phyloP scores from a whole-genome alignment of 2,329 filamentous ascomycete genomes.

The Cordyceps militaris region DNA sequence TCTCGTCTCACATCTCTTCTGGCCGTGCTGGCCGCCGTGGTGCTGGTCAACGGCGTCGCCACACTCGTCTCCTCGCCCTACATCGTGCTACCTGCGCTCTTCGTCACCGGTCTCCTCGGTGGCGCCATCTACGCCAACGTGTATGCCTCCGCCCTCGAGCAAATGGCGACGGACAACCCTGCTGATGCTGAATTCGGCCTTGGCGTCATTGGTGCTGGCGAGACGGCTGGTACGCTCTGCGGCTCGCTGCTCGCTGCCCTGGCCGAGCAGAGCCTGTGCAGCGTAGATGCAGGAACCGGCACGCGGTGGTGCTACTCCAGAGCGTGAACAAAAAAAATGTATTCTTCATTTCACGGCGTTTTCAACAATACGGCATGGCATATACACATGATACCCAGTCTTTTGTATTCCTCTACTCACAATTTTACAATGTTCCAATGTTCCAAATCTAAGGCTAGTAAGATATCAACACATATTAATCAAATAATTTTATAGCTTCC shows the following conservation, averaged over 20 bases:
- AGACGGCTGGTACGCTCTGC: constrained; percentile 22
- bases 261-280: constrained; percentile 21
- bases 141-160: constrained; percentile 18
- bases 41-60: constrained; percentile 19
- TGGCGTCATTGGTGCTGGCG: constrained; percentile 23
- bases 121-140: constrained; percentile 25
- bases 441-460: too few relatives aligned
- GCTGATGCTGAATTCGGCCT: constrained; percentile 24
- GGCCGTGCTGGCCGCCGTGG: neutral
- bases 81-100: constrained; percentile 21
- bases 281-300: constrained; percentile 5
- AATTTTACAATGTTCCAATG: too few relatives aligned
- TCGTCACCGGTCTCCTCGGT: constrained; percentile 21
- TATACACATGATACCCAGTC: neutral
- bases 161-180: constrained; percentile 14
- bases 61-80: constrained; percentile 18
- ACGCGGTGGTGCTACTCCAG: constrained; percentile 23
- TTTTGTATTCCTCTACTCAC: neutral
- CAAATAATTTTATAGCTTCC: too few relatives aligned
- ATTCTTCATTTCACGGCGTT: neutral
- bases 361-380: constrained; percentile 7
- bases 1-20: constrained; percentile 14
- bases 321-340: neutral
- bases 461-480: too few relatives aligned
- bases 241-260: constrained; percentile 22